These are phyloP conservation scores for Gloeophyllum trabeum DNA, from an alignment of 768 basidiomycete genomes.

Conservation along the genomic window DNA sequence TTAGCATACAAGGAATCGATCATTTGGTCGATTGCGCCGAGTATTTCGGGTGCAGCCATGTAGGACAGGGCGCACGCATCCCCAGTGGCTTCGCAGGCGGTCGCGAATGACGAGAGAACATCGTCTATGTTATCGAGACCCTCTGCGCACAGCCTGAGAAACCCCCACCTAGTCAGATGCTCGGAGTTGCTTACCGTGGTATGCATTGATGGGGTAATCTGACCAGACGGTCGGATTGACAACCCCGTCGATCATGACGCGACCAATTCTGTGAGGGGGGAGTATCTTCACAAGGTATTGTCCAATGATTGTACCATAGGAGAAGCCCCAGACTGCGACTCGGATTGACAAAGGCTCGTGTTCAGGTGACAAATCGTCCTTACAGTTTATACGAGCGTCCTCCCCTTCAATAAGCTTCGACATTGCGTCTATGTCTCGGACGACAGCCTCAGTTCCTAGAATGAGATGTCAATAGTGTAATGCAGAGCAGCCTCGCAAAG, in stretches of 20 bases:
- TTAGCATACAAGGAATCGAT: background rate
- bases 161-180: too few species aligned
- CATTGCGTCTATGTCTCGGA: background rate
- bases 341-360: background rate
- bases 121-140: background rate
- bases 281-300: conserved; percentile 1
- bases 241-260: conserved; percentile 1
- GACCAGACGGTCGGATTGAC: conserved; percentile 1
- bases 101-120: background rate
- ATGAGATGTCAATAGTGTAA: background rate
- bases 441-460: background rate
- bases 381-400: background rate
- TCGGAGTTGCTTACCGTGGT: background rate
- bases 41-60: background rate
- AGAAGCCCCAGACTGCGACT: background rate
- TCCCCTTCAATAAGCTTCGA: background rate
- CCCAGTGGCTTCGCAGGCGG: background rate
- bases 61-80: background rate
- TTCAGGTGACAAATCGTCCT: too few species aligned
- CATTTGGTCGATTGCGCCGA: background rate
- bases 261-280: background rate
- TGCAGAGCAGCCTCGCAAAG: background rate
- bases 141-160: too few species aligned
- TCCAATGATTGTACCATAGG: background rate
- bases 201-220: background rate